phyloP scores from a whole-genome alignment of 345 rosid species.

The Streptanthus diversifolius region DNA sequence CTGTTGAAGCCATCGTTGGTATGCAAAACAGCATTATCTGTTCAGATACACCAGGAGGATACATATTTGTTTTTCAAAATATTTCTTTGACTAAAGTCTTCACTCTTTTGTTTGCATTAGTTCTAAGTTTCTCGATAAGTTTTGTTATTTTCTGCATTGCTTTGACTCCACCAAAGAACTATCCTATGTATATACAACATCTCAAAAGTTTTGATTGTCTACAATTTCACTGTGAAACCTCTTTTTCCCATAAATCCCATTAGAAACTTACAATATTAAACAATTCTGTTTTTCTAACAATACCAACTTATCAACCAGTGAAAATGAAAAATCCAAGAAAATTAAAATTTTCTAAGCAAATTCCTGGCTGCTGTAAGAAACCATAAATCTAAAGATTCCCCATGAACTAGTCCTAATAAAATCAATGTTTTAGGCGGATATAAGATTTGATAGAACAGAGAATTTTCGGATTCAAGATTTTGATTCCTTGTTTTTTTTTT shows the following conservation, averaged over 20 bases:
- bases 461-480: neutral
- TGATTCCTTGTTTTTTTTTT: neutral
- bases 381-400: neutral
- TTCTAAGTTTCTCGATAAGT: slow-evolving; percentile 20
- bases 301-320: neutral
- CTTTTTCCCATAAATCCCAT: slow-evolving; percentile 14
- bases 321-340: neutral
- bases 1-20: slow-evolving; percentile 25
- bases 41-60: slow-evolving; percentile 32
- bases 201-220: slow-evolving; percentile 21
- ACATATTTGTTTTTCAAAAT: slow-evolving; percentile 16
- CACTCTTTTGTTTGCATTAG: slow-evolving; percentile 27
- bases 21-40: slow-evolving; percentile 34
- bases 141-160: slow-evolving; percentile 39
- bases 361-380: neutral
- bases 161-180: slow-evolving; percentile 25
- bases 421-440: neutral
- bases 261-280: neutral
- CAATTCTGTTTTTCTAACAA: neutral
- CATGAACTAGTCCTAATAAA: neutral
- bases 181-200: slow-evolving; percentile 18
- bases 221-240: neutral
- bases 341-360: neutral
- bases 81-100: slow-evolving; percentile 21
- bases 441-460: neutral